Conservation (phyloP, 2,329 filamentous ascomycete species). For the Claviceps maximensis region DNA sequence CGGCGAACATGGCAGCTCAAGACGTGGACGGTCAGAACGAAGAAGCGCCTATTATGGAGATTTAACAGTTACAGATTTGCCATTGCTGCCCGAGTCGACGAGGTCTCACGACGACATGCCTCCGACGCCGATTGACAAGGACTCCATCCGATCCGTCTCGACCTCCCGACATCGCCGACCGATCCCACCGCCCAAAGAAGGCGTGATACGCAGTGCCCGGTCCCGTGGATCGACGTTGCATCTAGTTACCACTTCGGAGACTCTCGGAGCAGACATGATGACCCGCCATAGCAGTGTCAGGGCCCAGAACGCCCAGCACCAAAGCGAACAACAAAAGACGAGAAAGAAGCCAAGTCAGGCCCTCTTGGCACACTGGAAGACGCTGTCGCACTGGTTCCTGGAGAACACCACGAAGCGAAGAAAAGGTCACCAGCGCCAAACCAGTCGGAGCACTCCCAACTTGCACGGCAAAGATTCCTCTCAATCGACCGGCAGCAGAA, state of each 20-base stretch:
- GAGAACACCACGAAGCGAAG: conserved; percentile 44
- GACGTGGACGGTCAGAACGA: conserved; percentile 63
- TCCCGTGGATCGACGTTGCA: conserved; percentile 78
- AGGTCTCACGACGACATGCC: conserved; percentile 31
- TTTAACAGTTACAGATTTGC: conserved; percentile 58
- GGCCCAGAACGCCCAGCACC: conserved; percentile 8
- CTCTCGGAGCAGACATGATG: conserved; percentile 19
- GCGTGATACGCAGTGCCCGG: conserved; percentile 50
- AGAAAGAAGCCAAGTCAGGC: conserved; percentile 45
- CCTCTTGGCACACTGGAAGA: conserved; percentile 48
- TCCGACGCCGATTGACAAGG: conserved; percentile 66
- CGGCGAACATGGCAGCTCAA: conserved; percentile 35
- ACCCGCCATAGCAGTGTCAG: conserved; percentile 11
- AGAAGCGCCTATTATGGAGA: conserved; percentile 54
- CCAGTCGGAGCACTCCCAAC: conserved; percentile 47
- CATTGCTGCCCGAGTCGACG: conserved; percentile 55
- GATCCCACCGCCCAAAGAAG: conserved; percentile 77
- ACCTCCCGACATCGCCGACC: conserved; percentile 65
- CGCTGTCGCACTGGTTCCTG: conserved; percentile 50
- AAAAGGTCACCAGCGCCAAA: conserved; percentile 33
- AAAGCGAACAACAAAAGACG: conserved; percentile 29
- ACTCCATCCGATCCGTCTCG: conserved; percentile 60
- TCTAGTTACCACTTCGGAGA: conserved; percentile 56
- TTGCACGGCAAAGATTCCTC: conserved; percentile 35
- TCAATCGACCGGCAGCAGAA: conserved; percentile 27